These are phyloP conservation scores for Kwoniella shandongensis DNA, from an alignment of 768 basidiomycete genomes.

Conservation along the genomic window DNA sequence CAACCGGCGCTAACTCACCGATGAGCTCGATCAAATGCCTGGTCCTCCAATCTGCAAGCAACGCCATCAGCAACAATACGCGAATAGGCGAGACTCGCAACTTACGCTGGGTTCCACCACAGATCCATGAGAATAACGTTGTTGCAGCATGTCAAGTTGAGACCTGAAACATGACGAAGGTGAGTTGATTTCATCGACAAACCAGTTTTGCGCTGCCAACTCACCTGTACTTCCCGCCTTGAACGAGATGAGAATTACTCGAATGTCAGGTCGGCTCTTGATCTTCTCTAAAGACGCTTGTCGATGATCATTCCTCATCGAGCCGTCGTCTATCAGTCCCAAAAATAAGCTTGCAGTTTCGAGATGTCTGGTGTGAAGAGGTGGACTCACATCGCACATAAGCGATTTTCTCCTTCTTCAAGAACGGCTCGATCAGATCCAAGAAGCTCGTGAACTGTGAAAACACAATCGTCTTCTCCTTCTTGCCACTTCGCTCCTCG, in stretches of 20 bases:
- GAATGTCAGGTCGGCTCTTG: slow-evolving; percentile 60
- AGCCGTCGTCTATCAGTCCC: slow-evolving; percentile 75
- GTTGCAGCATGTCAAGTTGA: slow-evolving; percentile 89
- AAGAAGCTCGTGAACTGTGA: slow-evolving; percentile 82
- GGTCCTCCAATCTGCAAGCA: slow-evolving; percentile 66
- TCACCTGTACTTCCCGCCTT: slow-evolving; percentile 90
- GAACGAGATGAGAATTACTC: slow-evolving; percentile 90
- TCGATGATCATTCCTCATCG: slow-evolving; percentile 73
- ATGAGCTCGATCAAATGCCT: slow-evolving; percentile 90
- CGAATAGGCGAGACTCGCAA: slow-evolving; percentile 22
- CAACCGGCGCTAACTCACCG: slow-evolving; percentile 53
- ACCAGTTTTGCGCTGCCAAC: not conserved
- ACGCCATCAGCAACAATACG: not conserved
- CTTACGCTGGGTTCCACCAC: slow-evolving; percentile 66
- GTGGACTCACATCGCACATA: slow-evolving; percentile 78
- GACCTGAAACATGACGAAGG: slow-evolving; percentile 62
- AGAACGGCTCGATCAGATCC: slow-evolving; percentile 80
- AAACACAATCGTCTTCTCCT: slow-evolving; percentile 94
- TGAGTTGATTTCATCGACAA: slow-evolving; percentile 4
- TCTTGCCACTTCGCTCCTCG: slow-evolving; percentile 59
- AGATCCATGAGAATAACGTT: slow-evolving; percentile 89
- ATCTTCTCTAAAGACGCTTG: slow-evolving; percentile 74
- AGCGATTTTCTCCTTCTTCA: slow-evolving; percentile 65
- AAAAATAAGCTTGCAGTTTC: slow-evolving; percentile 5
- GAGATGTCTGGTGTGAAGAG: not conserved